Base-by-base conservation (phyloP, 768 basidiomycete species). In the Boletus sp. region DNA sequence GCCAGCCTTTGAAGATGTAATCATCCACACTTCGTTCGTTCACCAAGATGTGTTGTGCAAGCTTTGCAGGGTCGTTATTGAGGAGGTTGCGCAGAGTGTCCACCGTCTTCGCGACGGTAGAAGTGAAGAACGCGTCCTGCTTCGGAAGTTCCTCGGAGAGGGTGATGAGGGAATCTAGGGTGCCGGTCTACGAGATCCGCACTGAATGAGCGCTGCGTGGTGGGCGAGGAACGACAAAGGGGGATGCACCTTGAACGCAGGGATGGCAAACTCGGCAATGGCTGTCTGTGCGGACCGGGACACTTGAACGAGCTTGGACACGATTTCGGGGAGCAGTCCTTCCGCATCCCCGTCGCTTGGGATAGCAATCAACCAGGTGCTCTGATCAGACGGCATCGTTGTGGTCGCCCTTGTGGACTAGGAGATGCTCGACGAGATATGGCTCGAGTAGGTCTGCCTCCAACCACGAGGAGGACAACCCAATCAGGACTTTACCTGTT, bases 71-170 rank as follows among this genome's bases (percentile, higher is more conserved):
- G 64, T 97, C 92, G 62, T 96, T 95, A 67, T 93, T 93, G 42
- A 94, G 74, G 51, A 99, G 79, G 60, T 88, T 91, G 46, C 94
- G 87, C 51, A 98, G 79, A 0, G 93, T 94, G 66, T 98, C 97
- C 47, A 98, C 93, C 8, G 86, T 85, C 77, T 96, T 98, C 44
- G 93, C 92, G 57, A 96, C 88, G 8, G 85, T 85, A 14, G 81
- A 75, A 2, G 93, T 97, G 75, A 98, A 95, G 77, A 82, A 85
- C 37, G 79, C 66, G 64, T 98, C 97, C 54, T 90, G 84, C 75
- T 98, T 99, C 7, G 94, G 92, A 38, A 98, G 80, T 45, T 90
- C 86, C 66, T 98, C 97, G 15, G 94, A 96, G 47, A 98, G 80
- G 2, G 83, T 79, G 55, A 99, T 83, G 50, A 99, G 83, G 19